A percentile compares a stretch with the other conserved stretches of the same genome.
phyloP scores from a whole-genome alignment of 2,329 filamentous ascomycete genomes.

The Corniculantispora saksenae region DNA sequence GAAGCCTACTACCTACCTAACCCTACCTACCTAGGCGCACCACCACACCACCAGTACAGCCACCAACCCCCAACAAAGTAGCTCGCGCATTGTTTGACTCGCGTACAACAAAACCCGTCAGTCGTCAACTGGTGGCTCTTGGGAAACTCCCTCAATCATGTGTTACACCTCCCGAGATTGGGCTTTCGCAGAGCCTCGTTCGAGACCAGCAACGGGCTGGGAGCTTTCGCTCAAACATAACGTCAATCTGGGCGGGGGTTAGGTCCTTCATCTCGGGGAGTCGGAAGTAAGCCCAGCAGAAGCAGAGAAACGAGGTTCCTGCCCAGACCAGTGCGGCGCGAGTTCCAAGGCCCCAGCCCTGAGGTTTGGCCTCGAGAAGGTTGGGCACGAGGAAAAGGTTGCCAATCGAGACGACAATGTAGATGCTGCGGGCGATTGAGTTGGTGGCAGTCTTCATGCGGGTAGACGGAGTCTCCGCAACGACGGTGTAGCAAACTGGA shows the following conservation, averaged over 20 bases:
- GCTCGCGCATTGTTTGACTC: too few species aligned
- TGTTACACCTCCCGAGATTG: too few species aligned
- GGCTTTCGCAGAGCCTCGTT: conserved; percentile 12
- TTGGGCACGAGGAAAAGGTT: conserved; percentile 26
- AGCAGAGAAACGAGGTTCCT: conserved; percentile 18
- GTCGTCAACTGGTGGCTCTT: too few species aligned
- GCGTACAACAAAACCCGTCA: too few species aligned
- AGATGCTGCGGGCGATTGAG: conserved; percentile 23
- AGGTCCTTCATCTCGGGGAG: conserved; percentile 29
- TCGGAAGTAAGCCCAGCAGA: conserved; percentile 26
- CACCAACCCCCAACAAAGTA: too few species aligned
- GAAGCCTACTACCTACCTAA: too few species aligned
- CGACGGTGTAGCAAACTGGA: conserved; percentile 39
- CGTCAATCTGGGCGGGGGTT: conserved; percentile 25
- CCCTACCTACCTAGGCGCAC: too few species aligned
- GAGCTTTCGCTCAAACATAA: conserved; percentile 27
- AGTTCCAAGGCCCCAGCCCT: conserved; percentile 25
- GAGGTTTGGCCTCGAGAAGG: conserved; percentile 24
- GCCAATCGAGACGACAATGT: conserved; percentile 23
- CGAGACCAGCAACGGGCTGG: conserved; percentile 24
- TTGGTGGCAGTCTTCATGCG: conserved; percentile 27
- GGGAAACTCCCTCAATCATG: too few species aligned
- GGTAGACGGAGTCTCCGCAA: conserved; percentile 40
- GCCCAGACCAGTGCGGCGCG: conserved; percentile 25
- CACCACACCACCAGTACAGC: neutral